These are phyloP conservation scores for Ballota nigra DNA, from an alignment of 257 asterid species.

Conservation along the genomic window DNA sequence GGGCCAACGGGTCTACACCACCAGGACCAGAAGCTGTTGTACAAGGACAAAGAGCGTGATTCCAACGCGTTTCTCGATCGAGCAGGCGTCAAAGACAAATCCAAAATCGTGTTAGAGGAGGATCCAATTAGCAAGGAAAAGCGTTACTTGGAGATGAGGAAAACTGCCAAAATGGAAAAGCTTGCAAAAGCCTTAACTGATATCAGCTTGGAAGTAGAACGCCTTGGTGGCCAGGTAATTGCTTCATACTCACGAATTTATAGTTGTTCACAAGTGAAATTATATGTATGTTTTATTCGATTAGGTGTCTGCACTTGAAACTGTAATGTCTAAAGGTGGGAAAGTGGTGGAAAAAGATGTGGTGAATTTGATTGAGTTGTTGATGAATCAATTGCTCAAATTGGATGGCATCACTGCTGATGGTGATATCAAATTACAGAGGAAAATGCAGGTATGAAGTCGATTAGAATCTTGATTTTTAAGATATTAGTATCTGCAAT, in stretches of 20 bases:
- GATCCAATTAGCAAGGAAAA: conserved; percentile 78
- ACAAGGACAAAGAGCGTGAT: conserved; percentile 78
- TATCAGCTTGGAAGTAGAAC: conserved; percentile 74
- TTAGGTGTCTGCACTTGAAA: conserved; percentile 74
- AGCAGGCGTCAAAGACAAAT: conserved; percentile 76
- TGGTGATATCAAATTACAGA: conserved; percentile 73
- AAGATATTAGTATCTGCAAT: too few species aligned
- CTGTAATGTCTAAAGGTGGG: conserved; percentile 60
- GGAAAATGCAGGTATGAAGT: conserved; percentile 69
- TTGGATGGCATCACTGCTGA: conserved; percentile 69
- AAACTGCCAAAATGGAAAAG: conserved; percentile 63
- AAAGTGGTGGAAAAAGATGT: conserved; percentile 70
- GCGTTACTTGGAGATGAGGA: conserved; percentile 65
- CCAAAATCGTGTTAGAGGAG: conserved; percentile 71
- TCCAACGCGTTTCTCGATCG: conserved; percentile 68
- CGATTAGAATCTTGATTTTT: not conserved
- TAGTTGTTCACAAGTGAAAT: not conserved
- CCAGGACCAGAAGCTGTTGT: conserved; percentile 81
- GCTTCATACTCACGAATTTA: not conserved
- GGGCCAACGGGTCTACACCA: conserved; percentile 90
- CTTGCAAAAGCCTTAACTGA: conserved; percentile 63
- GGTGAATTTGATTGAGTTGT: conserved; percentile 51
- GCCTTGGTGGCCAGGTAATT: conserved; percentile 64
- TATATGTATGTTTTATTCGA: not conserved
- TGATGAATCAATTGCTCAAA: conserved; percentile 79